Percentiles rank a stretch among this genome's conserved stretches.
phyloP scores from a whole-genome alignment of 768 basidiomycete genomes.

The Hericium coralloides region DNA sequence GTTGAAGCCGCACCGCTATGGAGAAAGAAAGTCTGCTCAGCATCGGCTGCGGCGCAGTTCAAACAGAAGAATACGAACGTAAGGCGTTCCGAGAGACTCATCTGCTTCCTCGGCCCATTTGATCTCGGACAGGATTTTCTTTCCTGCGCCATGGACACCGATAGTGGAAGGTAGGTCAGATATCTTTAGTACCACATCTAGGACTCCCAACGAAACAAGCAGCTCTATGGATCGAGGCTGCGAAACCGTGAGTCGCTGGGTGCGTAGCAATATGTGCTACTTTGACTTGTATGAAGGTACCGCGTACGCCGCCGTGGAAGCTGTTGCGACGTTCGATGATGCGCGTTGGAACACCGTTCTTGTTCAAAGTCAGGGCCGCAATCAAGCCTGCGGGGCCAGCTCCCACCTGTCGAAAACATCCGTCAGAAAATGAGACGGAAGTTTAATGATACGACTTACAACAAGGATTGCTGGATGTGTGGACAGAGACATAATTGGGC shows the following conservation, averaged over 20 bases:
- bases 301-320: not conserved
- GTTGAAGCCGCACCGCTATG: slow-evolving; percentile 9
- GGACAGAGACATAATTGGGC: not conserved
- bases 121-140: not conserved
- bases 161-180: not conserved
- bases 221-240: not conserved
- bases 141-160: not conserved
- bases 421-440: not conserved
- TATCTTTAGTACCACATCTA: not conserved
- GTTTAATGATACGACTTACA: not conserved
- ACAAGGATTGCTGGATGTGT: not conserved
- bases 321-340: slow-evolving; percentile 6
- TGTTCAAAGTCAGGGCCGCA: slow-evolving; percentile 3
- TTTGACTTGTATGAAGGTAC: not conserved
- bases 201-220: not conserved
- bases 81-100: not conserved
- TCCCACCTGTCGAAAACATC: slow-evolving; percentile 1
- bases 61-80: not conserved
- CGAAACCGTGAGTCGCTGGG: not conserved
- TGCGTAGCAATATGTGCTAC: no score
- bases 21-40: no score
- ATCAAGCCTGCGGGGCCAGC: slow-evolving; percentile 8
- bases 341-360: slow-evolving; percentile 9
- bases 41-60: no score
- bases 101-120: not conserved